Evolutionary conservation across 768 basidiomycete species (phyloP), one percentile per base, ranked within the genome.

Genomic region (Phlegmacium glaucopus): DNA sequence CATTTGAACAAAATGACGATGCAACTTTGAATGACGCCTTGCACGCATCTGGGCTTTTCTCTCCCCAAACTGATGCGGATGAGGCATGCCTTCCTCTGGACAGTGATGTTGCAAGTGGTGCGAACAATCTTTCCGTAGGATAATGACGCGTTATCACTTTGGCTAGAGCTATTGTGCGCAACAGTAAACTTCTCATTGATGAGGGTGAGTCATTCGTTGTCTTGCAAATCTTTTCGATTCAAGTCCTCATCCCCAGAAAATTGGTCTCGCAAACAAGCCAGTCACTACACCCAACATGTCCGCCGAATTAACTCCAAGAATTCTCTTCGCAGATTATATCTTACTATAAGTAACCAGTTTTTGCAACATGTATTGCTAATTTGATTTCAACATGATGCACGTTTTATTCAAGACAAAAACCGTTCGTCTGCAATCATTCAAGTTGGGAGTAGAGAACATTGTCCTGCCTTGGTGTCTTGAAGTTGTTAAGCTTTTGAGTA

Each of bases 81-180:
- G 59, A 79, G 75, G 46, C 77, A 67, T 37, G 70, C 70, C 63
- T 76, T 34, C 70, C 67, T 9, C 61, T 80, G 15, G 75, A 79
- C 38, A 74, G 64, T 16, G 47, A 56, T 9, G 65, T 79, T 32
- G 55, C 69, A 30, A 68, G 66, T 3, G 84, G 84, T 5, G 87
- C 87, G 6, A 63, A 72, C 16, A 89, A 89, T 60, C 78, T 89
- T 54, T 85, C 83, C 2, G 80, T 85, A 32, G 87, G 87, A 15
- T 85, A 89, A 57, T 63, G 87, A 9, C 87, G 90, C 52, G 72
- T 85, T 38, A 74, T 85, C 42, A 80, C 82, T 9, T 69, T 85
- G 57, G 82, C 82, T 8, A 68, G 82, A 26, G 82, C 82, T 5
- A 71, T 83, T 47, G 65, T 83, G 6, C 69, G 78, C 26, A 69